Base-by-base conservation (phyloP, 2,329 filamentous ascomycete species). In the Ceratocystis variospora region DNA sequence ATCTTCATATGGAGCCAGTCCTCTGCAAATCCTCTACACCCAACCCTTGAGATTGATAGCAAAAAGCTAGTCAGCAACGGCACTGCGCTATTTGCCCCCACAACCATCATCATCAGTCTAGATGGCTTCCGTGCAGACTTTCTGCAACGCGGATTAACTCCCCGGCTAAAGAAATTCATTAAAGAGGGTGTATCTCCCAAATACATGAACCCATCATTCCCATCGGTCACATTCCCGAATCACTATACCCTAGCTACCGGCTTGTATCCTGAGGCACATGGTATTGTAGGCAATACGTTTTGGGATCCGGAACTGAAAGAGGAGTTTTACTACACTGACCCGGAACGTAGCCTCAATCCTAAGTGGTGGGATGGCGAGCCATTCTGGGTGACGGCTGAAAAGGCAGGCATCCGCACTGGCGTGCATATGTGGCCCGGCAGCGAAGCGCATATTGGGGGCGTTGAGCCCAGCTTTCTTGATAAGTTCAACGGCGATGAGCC, bases 361-460 rank as follows among this genome's bases (percentile, higher is more conserved):
- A 90, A 93, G 73, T 99, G 94, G 93, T 99, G 94, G 93, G 86
- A 83, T 50, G 94, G 91, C 2, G 91, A 97, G 74, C 94, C 94
- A 0, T 80, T 99, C 37, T 99, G 94, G 94, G 87, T 88, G 31
- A 95, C 93, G 0, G 93, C 93, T 4, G 94, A 97, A 77, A 84
- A 83, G 67, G 87, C 90, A 70, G 88, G 88, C 5, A 79, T 95
- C 41, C 83, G 84, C 66, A 85, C 87, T 37, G 94, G 90, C 0
- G 85, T 99, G 31, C 94, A 99, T 74, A 99, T 99, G 94, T 99
- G 94, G 94, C 94, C 94, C 1, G 94, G 94, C 1, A 95, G 89
- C 55, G 94, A 99, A 76, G 92, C 92, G 5, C 87, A 90, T 73
- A 88, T 96, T 68, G 80, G 84, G 12, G 79, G 81, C n/a, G 79